Percentiles rank a stretch among this genome's conserved stretches.
Evolutionary conservation across 129 eudicot species (phyloP).

Genomic region (Mikania micrantha): DNA sequence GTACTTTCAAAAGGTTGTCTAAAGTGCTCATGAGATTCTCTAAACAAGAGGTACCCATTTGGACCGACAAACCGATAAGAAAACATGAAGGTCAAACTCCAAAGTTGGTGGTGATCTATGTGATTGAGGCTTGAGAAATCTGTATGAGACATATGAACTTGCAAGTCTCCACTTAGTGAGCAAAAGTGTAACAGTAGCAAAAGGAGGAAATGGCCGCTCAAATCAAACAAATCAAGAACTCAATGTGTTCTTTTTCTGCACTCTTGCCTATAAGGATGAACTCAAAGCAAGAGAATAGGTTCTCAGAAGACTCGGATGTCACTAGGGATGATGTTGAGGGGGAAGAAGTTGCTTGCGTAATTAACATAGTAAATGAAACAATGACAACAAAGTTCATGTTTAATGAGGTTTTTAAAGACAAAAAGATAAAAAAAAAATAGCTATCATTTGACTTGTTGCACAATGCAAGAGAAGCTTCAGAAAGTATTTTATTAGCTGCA

Average conservation of each 20-base stretch:
- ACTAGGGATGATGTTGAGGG: conserved; percentile 77
- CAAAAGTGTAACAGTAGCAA: conserved; percentile 59
- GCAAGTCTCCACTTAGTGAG: conserved; percentile 77
- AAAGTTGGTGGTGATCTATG: conserved; percentile 58
- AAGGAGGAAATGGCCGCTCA: conserved; percentile 68
- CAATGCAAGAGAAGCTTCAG: conserved; percentile 83
- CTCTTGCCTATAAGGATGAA: conserved; percentile 83
- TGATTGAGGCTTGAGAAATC: conserved; percentile 74
- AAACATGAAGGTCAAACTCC: conserved; percentile 93
- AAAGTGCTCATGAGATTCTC: conserved; percentile 72
- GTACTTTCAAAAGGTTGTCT: conserved; percentile 71
- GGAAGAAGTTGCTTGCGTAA: conserved; percentile 86
- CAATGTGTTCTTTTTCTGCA: conserved; percentile 52
- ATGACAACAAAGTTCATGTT: conserved; percentile 76
- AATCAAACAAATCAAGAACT: conserved; percentile 65
- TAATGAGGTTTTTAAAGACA: conserved; percentile 59
- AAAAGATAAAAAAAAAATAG: conserved; percentile 73
- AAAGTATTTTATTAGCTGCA: conserved; percentile 29
- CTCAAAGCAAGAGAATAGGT: conserved; percentile 85
- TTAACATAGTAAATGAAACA: conserved; percentile 85
- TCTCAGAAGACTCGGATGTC: conserved; percentile 65
- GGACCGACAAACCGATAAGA: conserved; percentile 65
- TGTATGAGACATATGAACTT: conserved; percentile 71
- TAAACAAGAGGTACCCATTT: conserved; percentile 61
- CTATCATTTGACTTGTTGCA: conserved; percentile 78